Evolutionary conservation across 208 protist genomes (phyloP), one percentile per base, ranked within the genome.

Genomic region (Leishmania tarentolae): DNA sequence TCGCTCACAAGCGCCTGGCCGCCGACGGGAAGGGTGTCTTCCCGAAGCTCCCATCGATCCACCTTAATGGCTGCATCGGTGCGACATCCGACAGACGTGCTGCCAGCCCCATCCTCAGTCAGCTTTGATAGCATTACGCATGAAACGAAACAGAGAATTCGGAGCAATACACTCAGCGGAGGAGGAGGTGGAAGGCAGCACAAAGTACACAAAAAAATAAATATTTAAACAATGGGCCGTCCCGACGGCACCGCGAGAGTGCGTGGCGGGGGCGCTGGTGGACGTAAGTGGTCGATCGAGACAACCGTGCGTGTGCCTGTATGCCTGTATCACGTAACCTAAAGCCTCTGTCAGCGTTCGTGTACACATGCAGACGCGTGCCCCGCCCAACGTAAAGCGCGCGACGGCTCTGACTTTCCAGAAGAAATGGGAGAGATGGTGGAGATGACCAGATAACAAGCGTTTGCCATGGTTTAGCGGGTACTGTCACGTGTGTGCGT

Each of bases 1-100:
- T 98, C 95, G 74, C 93, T 93, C 28, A 95, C 81, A 37, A 86
- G 81, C 53, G 88, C 83, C 52, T 92, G 85, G 0, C n/a, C 53
- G 17, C 79, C 83, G 1, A 68, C 59, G 13, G 94, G 91, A 37
- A 95, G 70, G 8, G 76, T 77, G 5, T 83, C 86, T 73, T 97
- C 93, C 8, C 87, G 78, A 21, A 97, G 78, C 79, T 96, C 91
- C 92, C 93, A 96, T 50, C 83, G 78, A 40, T 90, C 82, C 35
- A 86, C 88, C 63, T 87, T 84, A 15, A 90, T 68, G 13, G 82
- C 71, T 9, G 77, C 82, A 42, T 79, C 82, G 11, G 71, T 31
- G 40, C 53, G 35, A 37, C 78, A 71, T 11, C 72, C 73, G 59
- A 70, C 65, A 66, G 74, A 84, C 59, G 57, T 63, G 65, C 68